phyloP scores from a whole-genome alignment of 164 flowering plant genomes.

The Macadamia integrifolia region DNA sequence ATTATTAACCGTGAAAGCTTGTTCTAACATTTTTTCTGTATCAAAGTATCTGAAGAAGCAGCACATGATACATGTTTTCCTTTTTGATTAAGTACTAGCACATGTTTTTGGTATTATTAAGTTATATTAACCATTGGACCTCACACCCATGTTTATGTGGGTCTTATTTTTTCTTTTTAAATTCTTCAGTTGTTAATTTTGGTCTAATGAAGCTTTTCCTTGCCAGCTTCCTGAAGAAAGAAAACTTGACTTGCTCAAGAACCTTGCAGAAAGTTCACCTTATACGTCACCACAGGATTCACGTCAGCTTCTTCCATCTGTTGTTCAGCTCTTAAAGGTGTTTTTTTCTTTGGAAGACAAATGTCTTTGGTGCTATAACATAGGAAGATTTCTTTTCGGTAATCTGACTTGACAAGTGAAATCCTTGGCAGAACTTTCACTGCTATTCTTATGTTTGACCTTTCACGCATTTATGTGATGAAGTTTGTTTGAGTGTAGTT shows the following conservation, averaged over 20 bases:
- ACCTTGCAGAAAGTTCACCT: slow-evolving; percentile 88
- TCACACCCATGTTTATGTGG: not conserved
- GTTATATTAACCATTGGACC: not conserved
- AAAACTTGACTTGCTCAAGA: slow-evolving; percentile 80
- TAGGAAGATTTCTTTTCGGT: not conserved
- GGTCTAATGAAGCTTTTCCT: slow-evolving; percentile 7
- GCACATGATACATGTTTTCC: no score
- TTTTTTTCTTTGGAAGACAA: not conserved
- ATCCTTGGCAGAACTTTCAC: no score
- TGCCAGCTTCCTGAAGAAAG: slow-evolving; percentile 87
- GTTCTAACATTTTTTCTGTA: not conserved
- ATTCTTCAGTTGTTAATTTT: not conserved
- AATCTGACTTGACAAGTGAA: not conserved
- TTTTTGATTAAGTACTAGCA: no score
- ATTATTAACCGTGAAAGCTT: not conserved
- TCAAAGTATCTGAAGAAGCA: no score
- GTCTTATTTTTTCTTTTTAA: not conserved
- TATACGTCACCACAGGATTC: slow-evolving; percentile 84
- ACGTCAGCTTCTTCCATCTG: slow-evolving; percentile 80
- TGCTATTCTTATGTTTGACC: no score
- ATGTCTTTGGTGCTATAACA: not conserved
- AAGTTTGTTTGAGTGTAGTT: no score
- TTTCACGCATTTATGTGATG: no score
- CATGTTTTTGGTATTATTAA: not conserved
- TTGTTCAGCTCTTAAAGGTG: slow-evolving; percentile 87